These are phyloP conservation scores for Taiwanofungus camphoratus DNA, from an alignment of 1,284 basidiomycete genomes.

Conservation along the genomic window DNA sequence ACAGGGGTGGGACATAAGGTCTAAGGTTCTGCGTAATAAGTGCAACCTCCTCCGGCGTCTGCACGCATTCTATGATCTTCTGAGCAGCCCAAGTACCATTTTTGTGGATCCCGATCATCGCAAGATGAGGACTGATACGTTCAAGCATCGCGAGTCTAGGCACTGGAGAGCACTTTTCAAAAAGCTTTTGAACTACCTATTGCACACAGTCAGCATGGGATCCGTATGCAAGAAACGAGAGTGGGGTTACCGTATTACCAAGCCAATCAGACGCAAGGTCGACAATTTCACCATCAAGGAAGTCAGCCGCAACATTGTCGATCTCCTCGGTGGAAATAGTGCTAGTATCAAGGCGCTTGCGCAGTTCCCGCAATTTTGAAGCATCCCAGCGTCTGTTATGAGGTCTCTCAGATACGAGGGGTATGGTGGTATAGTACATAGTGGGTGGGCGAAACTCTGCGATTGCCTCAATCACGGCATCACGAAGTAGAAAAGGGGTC, in stretches of 20 bases:
- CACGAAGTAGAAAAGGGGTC: conserved; percentile 8
- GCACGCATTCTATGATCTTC: conserved; percentile 96
- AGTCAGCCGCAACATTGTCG: conserved; percentile 84
- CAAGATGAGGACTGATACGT: conserved; percentile 89
- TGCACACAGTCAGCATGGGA: conserved; percentile 12
- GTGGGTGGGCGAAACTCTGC: conserved; percentile 81
- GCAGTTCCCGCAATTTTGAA: conserved; percentile 88
- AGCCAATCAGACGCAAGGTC: conserved; percentile 98
- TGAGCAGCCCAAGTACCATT: conserved; percentile 99
- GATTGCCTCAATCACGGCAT: conserved; percentile 4
- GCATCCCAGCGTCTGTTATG: conserved; percentile 90
- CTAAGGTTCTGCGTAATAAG: conserved; percentile 84
- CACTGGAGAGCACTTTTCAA: conserved; percentile 79
- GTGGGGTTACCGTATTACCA: conserved; percentile 82
- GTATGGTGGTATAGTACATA: conserved; percentile 93
- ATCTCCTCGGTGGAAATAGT: conserved; percentile 83
- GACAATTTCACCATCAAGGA: conserved; percentile 88
- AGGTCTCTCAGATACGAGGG: conserved; percentile 76
- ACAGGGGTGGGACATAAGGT: conserved; percentile 89
- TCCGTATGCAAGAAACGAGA: conserved; percentile 5
- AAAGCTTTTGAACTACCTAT: conserved; percentile 92
- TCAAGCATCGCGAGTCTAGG: conserved; percentile 90
- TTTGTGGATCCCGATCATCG: conserved; percentile 98
- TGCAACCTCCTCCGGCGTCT: conserved; percentile 81
- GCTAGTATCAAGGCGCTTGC: conserved; percentile 84